Base-by-base conservation (phyloP, 1,284 basidiomycete species). In the Anthracocystis panici-leucophaei region DNA sequence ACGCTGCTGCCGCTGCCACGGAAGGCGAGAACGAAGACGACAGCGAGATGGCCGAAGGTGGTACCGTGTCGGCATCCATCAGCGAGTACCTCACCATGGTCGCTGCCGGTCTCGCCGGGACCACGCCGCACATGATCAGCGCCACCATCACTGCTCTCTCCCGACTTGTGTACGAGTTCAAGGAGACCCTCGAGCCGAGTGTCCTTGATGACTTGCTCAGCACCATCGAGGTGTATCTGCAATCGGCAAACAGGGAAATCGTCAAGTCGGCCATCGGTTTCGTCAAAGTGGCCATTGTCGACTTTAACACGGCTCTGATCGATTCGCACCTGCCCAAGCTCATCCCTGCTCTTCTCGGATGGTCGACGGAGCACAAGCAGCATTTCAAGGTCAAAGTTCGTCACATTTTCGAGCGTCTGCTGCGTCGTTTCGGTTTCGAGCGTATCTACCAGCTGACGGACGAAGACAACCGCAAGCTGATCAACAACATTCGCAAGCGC, bases 51-150 rank as follows among this genome's bases (percentile, higher is more conserved):
- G 70, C 50, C 23, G 51, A 53, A 11, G 52, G 27, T n/a, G 74
- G 69, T 45, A 63, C 80, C 89, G 93, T 91, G 51, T 87, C 88
- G 49, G 97, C 95, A 1, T 94, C 86, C 75, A 89, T 96, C 49
- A 91, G 95, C 80, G 97, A 99, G 85, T 99, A 93, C 84, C 88
- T 99, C 86, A 98, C 93, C 11, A 99, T 99, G 95, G 89, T 99
- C 25, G 94, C 93, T 42, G 96, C 95, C 77, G 96, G 97, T 75
- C 87, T 99, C 40, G 95, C 94, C 14, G 95, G 94, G 25, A 91
- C 92, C 31, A 94, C 91, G 4, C 94, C 97, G 0, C 97, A 99
- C 86, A 99, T 97, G 95, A 97, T 99, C 85, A 95, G 94, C 81
- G 97, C 97, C 2, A 94, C 93, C 5, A 91, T 99, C 72, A 98